A percentile compares a stretch with the other conserved stretches of the same genome.
Evolutionary conservation across 1,284 basidiomycete genomes (phyloP).

Genomic region (Melampsora americana): DNA sequence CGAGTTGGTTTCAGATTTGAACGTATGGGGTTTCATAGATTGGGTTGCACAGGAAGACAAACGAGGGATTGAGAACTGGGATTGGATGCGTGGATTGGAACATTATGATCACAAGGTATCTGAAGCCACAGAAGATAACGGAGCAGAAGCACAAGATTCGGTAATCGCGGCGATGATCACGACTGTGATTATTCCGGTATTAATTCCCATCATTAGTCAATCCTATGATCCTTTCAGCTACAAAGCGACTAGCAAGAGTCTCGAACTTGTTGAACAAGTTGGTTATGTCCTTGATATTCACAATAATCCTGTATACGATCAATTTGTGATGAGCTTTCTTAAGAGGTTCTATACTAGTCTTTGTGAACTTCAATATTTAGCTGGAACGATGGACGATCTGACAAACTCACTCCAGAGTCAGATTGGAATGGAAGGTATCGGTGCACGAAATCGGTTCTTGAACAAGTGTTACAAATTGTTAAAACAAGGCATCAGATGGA

Average conservation of each 20-base stretch:
- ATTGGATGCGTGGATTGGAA: conserved; percentile 41
- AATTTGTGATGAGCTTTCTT: conserved; percentile 29
- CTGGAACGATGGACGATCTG: conserved; percentile 21
- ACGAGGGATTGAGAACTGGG: conserved; percentile 41
- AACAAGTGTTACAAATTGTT: conserved; percentile 31
- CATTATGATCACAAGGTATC: conserved; percentile 24
- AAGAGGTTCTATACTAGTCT: conserved; percentile 13
- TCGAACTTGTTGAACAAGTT: conserved; percentile 76
- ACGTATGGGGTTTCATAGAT: conserved; percentile 67
- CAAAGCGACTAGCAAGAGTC: conserved; percentile 63
- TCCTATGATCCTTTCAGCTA: conserved; percentile 77
- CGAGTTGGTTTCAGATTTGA: conserved; percentile 75
- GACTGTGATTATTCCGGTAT: conserved; percentile 72
- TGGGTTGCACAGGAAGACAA: conserved; percentile 33
- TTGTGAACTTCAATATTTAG: conserved; percentile 26
- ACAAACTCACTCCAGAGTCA: conserved; percentile 23
- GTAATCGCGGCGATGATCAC: conserved; percentile 81
- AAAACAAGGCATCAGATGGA: conserved; percentile 41
- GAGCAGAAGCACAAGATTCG: conserved; percentile 13
- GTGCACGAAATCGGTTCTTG: conserved; percentile 36
- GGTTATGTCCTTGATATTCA: conserved; percentile 50
- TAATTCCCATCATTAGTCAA: conserved; percentile 69
- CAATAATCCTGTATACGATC: conserved; percentile 29
- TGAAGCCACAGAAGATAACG: not conserved
- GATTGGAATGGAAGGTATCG: conserved; percentile 41